Conservation (phyloP, 495 filamentous ascomycete species). For the Penicillium macrosclerotiorum region DNA sequence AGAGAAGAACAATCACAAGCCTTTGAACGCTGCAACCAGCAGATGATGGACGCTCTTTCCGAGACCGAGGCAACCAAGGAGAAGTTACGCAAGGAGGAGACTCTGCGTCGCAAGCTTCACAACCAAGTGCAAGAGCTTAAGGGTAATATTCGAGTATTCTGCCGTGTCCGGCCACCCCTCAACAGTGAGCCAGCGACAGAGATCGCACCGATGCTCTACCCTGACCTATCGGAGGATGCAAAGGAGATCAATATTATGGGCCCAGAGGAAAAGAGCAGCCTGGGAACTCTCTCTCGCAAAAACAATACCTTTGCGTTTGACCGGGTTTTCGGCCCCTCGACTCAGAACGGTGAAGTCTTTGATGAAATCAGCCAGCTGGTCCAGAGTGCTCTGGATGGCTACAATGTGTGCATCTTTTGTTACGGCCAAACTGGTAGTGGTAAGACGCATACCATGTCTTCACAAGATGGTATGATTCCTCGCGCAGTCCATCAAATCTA, state of each 20-base stretch:
- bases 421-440: slow-evolving; percentile 97
- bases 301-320: slow-evolving; percentile 89
- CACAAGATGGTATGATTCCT: slow-evolving; percentile 92
- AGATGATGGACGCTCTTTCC: slow-evolving; percentile 72
- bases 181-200: slow-evolving; percentile 53
- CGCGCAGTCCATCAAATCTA: slow-evolving; percentile 91
- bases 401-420: slow-evolving; percentile 99
- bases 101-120: slow-evolving; percentile 84
- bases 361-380: slow-evolving; percentile 97
- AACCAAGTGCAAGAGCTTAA: slow-evolving; percentile 99
- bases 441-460: slow-evolving; percentile 96
- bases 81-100: slow-evolving; percentile 89
- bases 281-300: slow-evolving; percentile 71
- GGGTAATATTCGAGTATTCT: slow-evolving; percentile 98
- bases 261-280: slow-evolving; percentile 76
- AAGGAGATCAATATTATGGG: slow-evolving; percentile 84
- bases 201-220: slow-evolving; percentile 69
- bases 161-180: slow-evolving; percentile 84
- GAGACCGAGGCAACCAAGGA: slow-evolving; percentile 68
- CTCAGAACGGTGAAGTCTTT: slow-evolving; percentile 84
- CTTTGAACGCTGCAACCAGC: slow-evolving; percentile 71
- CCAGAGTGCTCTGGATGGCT: slow-evolving; percentile 93
- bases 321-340: slow-evolving; percentile 78
- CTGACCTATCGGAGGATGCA: slow-evolving; percentile 71
- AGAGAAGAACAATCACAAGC: slow-evolving; percentile 79